Percentiles rank a stretch among this genome's conserved stretches.
phyloP scores from a whole-genome alignment of 495 filamentous ascomycete genomes.

The Ascodesmis nigricans region DNA sequence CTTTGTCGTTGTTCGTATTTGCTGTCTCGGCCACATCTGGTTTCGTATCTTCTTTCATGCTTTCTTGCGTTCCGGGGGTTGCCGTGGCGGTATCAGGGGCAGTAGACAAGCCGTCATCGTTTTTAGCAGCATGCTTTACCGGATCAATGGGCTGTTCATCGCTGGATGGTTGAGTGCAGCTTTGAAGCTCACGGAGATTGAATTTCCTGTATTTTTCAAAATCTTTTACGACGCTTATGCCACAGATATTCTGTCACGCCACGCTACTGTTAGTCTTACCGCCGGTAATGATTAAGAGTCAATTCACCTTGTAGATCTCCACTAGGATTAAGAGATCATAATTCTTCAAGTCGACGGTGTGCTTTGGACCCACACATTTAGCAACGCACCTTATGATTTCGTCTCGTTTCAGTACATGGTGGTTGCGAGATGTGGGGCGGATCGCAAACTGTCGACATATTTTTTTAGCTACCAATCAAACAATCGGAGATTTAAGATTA shows the following conservation, averaged over 20 bases:
- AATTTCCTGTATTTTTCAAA: constrained; percentile 49
- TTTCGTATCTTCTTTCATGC: not conserved
- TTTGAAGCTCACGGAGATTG: constrained; percentile 46
- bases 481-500: too few relatives aligned
- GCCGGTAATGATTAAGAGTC: not conserved
- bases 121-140: not conserved
- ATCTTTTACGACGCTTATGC: constrained; percentile 55
- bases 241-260: constrained; percentile 40
- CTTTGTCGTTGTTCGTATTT: not conserved
- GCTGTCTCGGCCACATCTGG: not conserved
- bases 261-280: constrained; percentile 4
- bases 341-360: constrained; percentile 61
- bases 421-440: constrained; percentile 58
- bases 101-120: not conserved
- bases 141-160: not conserved
- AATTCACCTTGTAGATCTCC: constrained; percentile 64
- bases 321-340: constrained; percentile 75
- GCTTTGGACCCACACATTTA: constrained; percentile 37
- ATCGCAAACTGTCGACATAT: constrained; percentile 91
- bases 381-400: constrained; percentile 62
- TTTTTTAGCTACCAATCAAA: too few relatives aligned
- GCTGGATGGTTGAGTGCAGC: constrained; percentile 14
- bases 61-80: not conserved
- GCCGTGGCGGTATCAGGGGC: not conserved
- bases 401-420: constrained; percentile 50